Conservation (phyloP, 2,329 filamentous ascomycete species). For the Orbilia brochopaga region DNA sequence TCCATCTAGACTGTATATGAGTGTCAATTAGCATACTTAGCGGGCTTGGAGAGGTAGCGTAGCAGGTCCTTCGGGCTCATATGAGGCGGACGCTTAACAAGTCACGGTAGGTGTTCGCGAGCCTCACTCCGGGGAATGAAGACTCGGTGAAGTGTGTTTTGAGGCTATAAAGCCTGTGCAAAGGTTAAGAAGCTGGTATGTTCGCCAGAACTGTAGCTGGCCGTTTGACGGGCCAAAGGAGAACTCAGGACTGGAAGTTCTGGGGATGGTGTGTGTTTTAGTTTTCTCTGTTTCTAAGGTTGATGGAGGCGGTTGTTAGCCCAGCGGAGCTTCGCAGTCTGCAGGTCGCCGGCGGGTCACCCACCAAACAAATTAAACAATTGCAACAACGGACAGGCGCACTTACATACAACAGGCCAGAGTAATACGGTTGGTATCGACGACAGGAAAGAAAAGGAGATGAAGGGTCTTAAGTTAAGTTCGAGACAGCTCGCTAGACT, state of each 20-base stretch:
- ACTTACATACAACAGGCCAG: neutral
- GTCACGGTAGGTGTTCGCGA: conserved; percentile 26
- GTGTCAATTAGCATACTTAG: conserved; percentile 71
- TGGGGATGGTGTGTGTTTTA: neutral
- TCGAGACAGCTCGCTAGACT: conserved; percentile 39
- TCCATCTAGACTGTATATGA: conserved; percentile 19
- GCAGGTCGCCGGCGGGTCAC: neutral
- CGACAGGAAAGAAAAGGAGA: conserved; percentile 11
- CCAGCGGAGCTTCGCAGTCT: neutral
- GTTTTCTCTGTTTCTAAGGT: neutral
- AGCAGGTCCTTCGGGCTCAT: conserved; percentile 92
- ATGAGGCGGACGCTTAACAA: conserved; percentile 62
- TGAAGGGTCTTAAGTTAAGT: conserved; percentile 31
- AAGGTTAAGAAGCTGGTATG: conserved; percentile 13
- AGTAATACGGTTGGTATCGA: neutral
- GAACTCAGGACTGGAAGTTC: neutral
- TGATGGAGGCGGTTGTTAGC: neutral
- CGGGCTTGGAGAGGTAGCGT: conserved; percentile 91
- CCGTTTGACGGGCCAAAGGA: conserved; percentile 45
- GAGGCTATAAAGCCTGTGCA: conserved; percentile 36
- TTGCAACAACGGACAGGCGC: neutral
- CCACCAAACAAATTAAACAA: neutral
- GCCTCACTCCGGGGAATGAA: conserved; percentile 39
- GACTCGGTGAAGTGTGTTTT: conserved; percentile 30
- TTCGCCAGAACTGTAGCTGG: conserved; percentile 50